These are phyloP conservation scores for Ephemerocybe angulata DNA, from an alignment of 768 basidiomycete genomes.

Conservation along the genomic window DNA sequence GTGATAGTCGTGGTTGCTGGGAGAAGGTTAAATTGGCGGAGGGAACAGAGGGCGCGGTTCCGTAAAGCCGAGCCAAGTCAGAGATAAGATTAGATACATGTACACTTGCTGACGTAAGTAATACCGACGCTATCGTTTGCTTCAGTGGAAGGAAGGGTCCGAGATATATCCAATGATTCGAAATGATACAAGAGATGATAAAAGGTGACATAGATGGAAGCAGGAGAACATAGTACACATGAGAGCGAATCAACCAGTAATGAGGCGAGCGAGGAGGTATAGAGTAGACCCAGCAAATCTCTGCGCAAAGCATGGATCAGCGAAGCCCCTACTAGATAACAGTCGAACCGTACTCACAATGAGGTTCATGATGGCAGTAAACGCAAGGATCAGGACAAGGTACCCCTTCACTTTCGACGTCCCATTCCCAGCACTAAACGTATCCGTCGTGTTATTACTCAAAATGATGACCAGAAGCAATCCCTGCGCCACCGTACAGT, in stretches of 20 bases:
- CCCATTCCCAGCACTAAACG: slow-evolving; percentile 50
- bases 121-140: too few species aligned
- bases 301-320: slow-evolving; percentile 11
- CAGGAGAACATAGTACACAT: background rate
- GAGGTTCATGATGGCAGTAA: slow-evolving; percentile 74
- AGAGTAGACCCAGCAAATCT: slow-evolving; percentile 31
- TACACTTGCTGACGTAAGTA: background rate
- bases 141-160: too few species aligned
- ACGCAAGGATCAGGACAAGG: slow-evolving; percentile 74
- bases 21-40: background rate
- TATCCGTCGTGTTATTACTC: slow-evolving; percentile 51
- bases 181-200: background rate
- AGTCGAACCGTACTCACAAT: slow-evolving; percentile 36
- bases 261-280: slow-evolving; percentile 29
- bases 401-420: slow-evolving; percentile 67
- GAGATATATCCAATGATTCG: too few species aligned
- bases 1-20: too few species aligned
- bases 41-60: background rate
- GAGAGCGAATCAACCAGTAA: slow-evolving; percentile 24
- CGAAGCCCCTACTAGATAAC: background rate
- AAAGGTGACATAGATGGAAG: background rate
- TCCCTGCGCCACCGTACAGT: slow-evolving; percentile 45
- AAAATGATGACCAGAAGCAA: slow-evolving; percentile 68
- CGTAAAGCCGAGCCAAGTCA: slow-evolving; percentile 1
- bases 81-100: slow-evolving; percentile 11